These are phyloP conservation scores for Apophysomyces sp. DNA, from an alignment of 371 early-diverging fungal genomes.

Conservation along the genomic window DNA sequence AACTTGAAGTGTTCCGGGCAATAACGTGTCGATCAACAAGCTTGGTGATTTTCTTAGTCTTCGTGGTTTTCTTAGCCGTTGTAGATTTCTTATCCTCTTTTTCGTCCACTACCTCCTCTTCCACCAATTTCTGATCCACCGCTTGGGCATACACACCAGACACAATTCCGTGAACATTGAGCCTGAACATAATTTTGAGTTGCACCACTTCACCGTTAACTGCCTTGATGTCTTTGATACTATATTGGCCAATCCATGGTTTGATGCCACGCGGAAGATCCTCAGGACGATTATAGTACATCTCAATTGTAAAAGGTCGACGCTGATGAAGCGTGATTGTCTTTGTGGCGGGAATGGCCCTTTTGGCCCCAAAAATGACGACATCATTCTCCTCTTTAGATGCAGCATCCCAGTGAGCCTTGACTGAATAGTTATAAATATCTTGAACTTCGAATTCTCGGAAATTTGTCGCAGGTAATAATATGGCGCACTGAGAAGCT, in stretches of 20 bases:
- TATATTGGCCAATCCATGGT: conserved; percentile 63
- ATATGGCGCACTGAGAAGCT: conserved; percentile 93
- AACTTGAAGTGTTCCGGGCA: background rate
- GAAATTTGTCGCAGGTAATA: conserved; percentile 92
- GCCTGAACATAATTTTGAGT: conserved; percentile 85
- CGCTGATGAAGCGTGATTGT: conserved; percentile 73
- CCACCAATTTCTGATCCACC: conserved; percentile 80
- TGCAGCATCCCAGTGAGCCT: conserved; percentile 66
- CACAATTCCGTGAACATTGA: conserved; percentile 80
- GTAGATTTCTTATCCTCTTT: conserved; percentile 52
- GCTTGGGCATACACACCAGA: conserved; percentile 79
- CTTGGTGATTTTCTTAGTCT: conserved; percentile 69
- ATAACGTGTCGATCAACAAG: conserved; percentile 44
- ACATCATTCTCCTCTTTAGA: conserved; percentile 64
- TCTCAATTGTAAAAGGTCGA: conserved; percentile 76
- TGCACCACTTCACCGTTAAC: conserved; percentile 54
- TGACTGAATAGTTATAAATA: conserved; percentile 58
- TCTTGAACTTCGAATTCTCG: conserved; percentile 91
- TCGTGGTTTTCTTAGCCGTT: background rate
- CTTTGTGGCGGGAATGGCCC: conserved; percentile 80
- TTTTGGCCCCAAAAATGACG: conserved; percentile 61
- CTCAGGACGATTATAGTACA: conserved; percentile 66
- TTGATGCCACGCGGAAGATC: conserved; percentile 65
- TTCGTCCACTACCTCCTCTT: conserved; percentile 54
- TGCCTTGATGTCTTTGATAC: conserved; percentile 50